Conservation (phyloP, 768 basidiomycete genomes). For the Amanita brunnescens region DNA sequence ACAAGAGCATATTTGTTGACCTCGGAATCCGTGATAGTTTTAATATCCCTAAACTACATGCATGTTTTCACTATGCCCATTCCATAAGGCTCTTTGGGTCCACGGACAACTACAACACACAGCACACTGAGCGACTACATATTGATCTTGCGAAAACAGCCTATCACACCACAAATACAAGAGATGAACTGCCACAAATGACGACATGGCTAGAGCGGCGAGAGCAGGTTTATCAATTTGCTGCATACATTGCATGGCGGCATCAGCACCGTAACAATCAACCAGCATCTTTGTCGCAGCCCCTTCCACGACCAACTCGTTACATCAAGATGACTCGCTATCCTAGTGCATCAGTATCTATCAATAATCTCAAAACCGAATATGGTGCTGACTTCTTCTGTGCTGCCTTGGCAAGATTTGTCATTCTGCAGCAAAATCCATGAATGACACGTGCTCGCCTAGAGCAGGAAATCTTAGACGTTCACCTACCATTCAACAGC, state of each 20-base stretch:
- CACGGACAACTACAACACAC: slow-evolving; percentile 19
- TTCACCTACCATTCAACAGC: not conserved
- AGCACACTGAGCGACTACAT: slow-evolving; percentile 21
- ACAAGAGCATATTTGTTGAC: not conserved
- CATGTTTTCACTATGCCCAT: slow-evolving; percentile 13
- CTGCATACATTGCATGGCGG: not conserved
- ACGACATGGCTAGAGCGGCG: not conserved
- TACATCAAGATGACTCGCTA: not conserved
- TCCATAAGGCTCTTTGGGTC: slow-evolving; percentile 16
- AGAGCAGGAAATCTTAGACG: not conserved
- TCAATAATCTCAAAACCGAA: not conserved
- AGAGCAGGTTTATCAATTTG: not conserved
- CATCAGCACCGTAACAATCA: not conserved
- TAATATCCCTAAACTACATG: slow-evolving; percentile 21
- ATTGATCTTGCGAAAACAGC: slow-evolving; percentile 14
- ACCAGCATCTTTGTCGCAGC: too few relatives aligned
- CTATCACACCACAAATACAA: not conserved
- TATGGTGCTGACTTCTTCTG: not conserved
- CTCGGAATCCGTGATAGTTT: slow-evolving; percentile 18
- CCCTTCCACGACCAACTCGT: not conserved
- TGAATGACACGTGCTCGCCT: not conserved
- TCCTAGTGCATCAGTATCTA: not conserved
- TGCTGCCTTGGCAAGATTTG: not conserved
- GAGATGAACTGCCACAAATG: not conserved
- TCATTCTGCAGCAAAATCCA: not conserved